Conservation (phyloP, 805 yeast genomes). For the Yamadazyma philogaea region DNA sequence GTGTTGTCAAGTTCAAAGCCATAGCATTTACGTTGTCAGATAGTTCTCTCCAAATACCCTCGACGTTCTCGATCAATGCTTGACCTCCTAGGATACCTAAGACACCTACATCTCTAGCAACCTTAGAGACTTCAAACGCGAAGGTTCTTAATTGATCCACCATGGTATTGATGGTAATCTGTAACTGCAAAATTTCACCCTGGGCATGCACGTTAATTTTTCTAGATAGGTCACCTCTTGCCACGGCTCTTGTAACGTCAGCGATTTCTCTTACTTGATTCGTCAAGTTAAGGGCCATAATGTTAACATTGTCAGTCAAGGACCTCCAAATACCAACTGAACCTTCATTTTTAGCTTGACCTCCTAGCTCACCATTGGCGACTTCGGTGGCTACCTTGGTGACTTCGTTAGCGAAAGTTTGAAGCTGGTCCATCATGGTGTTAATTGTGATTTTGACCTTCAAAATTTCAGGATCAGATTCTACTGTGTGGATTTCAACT, state of each 20-base stretch:
- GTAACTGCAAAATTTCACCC: constrained; percentile 82
- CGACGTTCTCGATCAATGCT: constrained; percentile 73
- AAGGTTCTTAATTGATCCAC: constrained; percentile 80
- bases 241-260: constrained; percentile 86
- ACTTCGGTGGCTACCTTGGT: constrained; percentile 86
- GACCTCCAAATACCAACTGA: constrained; percentile 87
- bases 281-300: constrained; percentile 83
- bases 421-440: constrained; percentile 85
- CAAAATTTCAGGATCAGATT: constrained; percentile 73
- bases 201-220: constrained; percentile 89
- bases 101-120: constrained; percentile 87
- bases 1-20: constrained; percentile 85
- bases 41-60: constrained; percentile 84
- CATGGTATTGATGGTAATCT: constrained; percentile 85
- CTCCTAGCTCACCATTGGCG: constrained; percentile 86
- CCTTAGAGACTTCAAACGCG: constrained; percentile 83
- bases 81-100: constrained; percentile 88
- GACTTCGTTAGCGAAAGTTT: constrained; percentile 76
- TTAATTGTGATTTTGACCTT: constrained; percentile 80
- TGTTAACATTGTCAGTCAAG: constrained; percentile 78
- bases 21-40: constrained; percentile 87
- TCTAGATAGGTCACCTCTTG: constrained; percentile 77
- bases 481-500: constrained; percentile 68
- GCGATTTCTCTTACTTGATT: constrained; percentile 73
- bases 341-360: constrained; percentile 82